Base-by-base conservation (phyloP, 2,329 filamentous ascomycete genomes). In the Fusarium hainanense region DNA sequence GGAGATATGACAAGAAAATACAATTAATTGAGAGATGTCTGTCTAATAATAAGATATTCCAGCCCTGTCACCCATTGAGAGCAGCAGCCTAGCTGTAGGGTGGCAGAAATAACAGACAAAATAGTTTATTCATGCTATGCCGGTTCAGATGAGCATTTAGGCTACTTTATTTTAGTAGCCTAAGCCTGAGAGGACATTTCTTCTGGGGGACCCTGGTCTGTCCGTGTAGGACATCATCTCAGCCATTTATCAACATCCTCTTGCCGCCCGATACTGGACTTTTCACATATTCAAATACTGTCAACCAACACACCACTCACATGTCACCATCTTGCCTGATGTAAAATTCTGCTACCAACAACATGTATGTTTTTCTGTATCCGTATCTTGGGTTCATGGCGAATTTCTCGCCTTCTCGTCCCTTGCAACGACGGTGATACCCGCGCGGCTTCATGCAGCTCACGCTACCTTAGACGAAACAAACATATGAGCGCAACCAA, bases 371-470 rank as follows among this genome's bases (percentile, higher is more conserved):
- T 16, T 16, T 21, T 37, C 20, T 25, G 20, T 11, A 41, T 32
- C 16, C n/a, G 23, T 21, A 30, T 41, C 18, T 27, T 44, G 25
- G 18, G 16, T n/a, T n/a, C 28, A 44, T 11, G 21, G 28, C 42
- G 40, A 13, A n/a, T 37, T 14, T 30, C 23, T 43, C 21, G 30
- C 20, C 16, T 47, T n/a, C 23, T 58, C 14, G 10, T 34, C 27
- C 18, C 20, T 43, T 25, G 12, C 40, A 21, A 10, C 20, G 23
- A 23, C 4, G 21, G 32, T 23, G 20, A 46, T 54, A 47, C 23
- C 50, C 12, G 23, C 23, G 20, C 49, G 44, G 44, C 50, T 63
- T 28, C 23, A 37, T 63, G 37, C 37, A 63, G 58, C 21, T 46
- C 58, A 9, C 10, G 27, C 9, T 41, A 11, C 34, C n/a, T 41